These are phyloP conservation scores for Grosmannia penicillata DNA, from an alignment of 2,329 filamentous ascomycete genomes.

Conservation along the genomic window DNA sequence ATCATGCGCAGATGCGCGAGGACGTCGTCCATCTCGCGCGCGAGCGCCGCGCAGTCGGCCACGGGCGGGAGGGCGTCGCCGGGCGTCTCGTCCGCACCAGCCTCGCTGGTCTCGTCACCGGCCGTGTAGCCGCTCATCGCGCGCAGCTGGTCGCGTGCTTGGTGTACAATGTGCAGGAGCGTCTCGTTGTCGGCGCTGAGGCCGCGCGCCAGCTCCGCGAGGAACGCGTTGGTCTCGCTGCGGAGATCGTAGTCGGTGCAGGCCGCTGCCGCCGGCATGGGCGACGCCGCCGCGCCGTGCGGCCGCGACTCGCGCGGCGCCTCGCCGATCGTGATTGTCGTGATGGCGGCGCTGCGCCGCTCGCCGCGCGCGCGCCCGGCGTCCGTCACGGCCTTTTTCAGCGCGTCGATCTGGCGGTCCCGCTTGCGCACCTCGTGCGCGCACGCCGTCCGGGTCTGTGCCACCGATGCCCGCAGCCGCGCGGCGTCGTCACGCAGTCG, in stretches of 20 bases:
- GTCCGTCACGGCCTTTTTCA: slow-evolving; percentile 77
- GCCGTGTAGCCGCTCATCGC: slow-evolving; percentile 50
- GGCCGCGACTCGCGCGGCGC: neutral
- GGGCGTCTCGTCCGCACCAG: slow-evolving; percentile 12
- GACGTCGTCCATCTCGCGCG: slow-evolving; percentile 58
- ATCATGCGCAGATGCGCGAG: slow-evolving; percentile 70
- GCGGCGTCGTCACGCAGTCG: slow-evolving; percentile 73
- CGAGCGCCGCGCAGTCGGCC: slow-evolving; percentile 43
- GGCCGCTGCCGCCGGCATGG: neutral
- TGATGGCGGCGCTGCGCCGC: slow-evolving; percentile 36
- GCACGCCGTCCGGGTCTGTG: slow-evolving; percentile 74
- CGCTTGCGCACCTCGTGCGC: slow-evolving; percentile 83
- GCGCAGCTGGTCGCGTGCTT: slow-evolving; percentile 56
- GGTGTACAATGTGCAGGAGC: slow-evolving; percentile 55
- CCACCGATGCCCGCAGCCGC: slow-evolving; percentile 62
- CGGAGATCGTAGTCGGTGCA: slow-evolving; percentile 51
- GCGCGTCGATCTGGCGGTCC: slow-evolving; percentile 72
- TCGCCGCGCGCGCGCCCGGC: slow-evolving; percentile 46
- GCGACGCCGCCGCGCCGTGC: neutral
- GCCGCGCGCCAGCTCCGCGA: slow-evolving; percentile 69
- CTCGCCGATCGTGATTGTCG: slow-evolving; percentile 39
- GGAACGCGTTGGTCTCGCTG: slow-evolving; percentile 79
- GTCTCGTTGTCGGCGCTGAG: slow-evolving; percentile 87
- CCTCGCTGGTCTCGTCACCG: slow-evolving; percentile 14
- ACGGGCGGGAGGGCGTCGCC: slow-evolving; percentile 10